Conservation (phyloP, 2,329 filamentous ascomycete genomes). For the Eutypa lata region DNA sequence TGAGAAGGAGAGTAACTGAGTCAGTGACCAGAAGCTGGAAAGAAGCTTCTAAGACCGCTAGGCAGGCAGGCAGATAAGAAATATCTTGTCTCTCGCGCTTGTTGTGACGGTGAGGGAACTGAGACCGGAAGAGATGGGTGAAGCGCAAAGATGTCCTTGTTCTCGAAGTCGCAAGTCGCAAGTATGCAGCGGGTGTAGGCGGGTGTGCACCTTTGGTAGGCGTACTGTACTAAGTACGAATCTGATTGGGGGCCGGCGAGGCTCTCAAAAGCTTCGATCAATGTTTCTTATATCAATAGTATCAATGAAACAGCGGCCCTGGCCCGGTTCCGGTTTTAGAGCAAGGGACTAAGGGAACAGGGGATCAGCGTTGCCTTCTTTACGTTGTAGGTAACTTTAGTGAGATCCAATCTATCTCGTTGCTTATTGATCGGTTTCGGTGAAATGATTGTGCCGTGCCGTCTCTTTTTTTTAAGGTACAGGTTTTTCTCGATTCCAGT, state of each 20-base stretch:
- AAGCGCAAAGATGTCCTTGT: conserved; percentile 21
- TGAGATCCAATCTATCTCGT: too few relatives aligned
- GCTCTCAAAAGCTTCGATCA: neutral
- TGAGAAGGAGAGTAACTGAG: conserved; percentile 15
- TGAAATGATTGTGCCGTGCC: neutral
- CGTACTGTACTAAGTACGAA: neutral
- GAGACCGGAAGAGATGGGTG: conserved; percentile 16
- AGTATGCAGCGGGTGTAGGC: too few relatives aligned
- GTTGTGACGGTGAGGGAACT: conserved; percentile 12
- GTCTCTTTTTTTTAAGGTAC: neutral
- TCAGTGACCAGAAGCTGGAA: conserved; percentile 22
- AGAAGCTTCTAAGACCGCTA: conserved; percentile 25
- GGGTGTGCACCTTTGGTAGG: neutral
- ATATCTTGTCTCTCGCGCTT: conserved; percentile 19
- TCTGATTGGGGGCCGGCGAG: neutral
- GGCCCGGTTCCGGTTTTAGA: too few relatives aligned
- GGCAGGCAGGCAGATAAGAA: conserved; percentile 4
- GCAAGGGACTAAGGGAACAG: neutral
- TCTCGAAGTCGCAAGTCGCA: conserved; percentile 28
- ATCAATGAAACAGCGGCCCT: neutral
- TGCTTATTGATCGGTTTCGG: neutral
- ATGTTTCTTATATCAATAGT: neutral
- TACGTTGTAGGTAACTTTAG: neutral
- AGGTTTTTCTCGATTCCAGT: neutral
- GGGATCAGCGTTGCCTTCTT: neutral